These are phyloP conservation scores for Penicillium thymicola DNA, from an alignment of 2,329 filamentous ascomycete genomes.

Conservation along the genomic window DNA sequence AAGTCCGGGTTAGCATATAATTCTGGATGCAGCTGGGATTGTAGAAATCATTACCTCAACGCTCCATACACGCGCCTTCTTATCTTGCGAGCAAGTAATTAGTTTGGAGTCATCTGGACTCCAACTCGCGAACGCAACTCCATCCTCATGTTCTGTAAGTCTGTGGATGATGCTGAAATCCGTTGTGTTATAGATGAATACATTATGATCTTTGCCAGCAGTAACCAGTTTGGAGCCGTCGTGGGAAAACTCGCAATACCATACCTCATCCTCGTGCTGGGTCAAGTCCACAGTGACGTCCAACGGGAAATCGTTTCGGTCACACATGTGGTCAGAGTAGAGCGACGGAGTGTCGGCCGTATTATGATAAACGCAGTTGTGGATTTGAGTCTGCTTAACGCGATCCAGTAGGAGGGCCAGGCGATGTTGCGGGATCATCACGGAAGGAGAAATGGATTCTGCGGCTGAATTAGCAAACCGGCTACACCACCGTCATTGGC, in stretches of 20 bases:
- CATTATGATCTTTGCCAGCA: slow-evolving; percentile 69
- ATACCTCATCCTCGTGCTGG: slow-evolving; percentile 78
- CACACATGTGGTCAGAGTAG: slow-evolving; percentile 84
- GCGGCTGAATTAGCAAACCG: slow-evolving; percentile 25
- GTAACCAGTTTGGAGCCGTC: slow-evolving; percentile 80
- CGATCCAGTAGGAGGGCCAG: slow-evolving; percentile 77
- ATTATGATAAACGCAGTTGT: slow-evolving; percentile 84
- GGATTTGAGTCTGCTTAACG: slow-evolving; percentile 79
- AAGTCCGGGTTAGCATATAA: slow-evolving; percentile 9
- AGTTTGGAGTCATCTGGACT: slow-evolving; percentile 87
- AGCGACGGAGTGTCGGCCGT: slow-evolving; percentile 73
- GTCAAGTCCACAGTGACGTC: slow-evolving; percentile 67
- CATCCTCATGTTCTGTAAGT: slow-evolving; percentile 63
- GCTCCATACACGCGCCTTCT: slow-evolving; percentile 72
- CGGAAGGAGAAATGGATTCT: slow-evolving; percentile 90
- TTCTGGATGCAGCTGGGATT: neutral
- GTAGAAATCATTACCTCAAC: slow-evolving; percentile 49
- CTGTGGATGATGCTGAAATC: slow-evolving; percentile 63
- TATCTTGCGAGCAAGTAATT: slow-evolving; percentile 77
- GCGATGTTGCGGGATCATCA: slow-evolving; percentile 93
- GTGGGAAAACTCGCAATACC: slow-evolving; percentile 87
- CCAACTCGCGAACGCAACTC: slow-evolving; percentile 81
- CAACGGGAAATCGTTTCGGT: slow-evolving; percentile 73
- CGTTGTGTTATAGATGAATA: slow-evolving; percentile 77
- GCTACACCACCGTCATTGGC: neutral